phyloP scores from a whole-genome alignment of 192 early-diverging fungal species.

The Entophlyctis luteolus region DNA sequence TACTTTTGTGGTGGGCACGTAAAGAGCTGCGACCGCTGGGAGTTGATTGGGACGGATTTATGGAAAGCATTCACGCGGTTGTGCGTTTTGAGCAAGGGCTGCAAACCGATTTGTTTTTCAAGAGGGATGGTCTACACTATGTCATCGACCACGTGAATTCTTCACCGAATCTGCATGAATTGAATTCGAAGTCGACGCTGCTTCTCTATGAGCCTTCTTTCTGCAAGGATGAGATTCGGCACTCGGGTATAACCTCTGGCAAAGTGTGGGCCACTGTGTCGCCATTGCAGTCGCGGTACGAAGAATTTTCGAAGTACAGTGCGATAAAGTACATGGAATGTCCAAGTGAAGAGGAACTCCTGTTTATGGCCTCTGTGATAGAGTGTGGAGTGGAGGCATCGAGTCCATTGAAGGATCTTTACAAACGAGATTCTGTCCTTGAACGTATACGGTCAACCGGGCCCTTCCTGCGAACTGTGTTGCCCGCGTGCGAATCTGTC shows the following conservation, averaged over 20 bases:
- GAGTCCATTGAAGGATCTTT: not conserved
- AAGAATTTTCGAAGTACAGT: not conserved
- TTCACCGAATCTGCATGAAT: not conserved
- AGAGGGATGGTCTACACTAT: not conserved
- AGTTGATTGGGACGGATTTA: not conserved
- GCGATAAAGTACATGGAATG: conserved; percentile 3
- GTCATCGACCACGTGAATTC: not conserved
- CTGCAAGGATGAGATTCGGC: not conserved
- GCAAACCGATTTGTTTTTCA: not conserved
- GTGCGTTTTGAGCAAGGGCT: not conserved
- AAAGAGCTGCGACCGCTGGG: not conserved
- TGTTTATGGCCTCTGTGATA: not conserved
- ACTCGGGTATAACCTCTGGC: not conserved
- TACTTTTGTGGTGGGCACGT: not conserved
- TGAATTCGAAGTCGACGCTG: not conserved
- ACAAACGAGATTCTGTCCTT: not conserved
- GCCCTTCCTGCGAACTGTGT: not conserved
- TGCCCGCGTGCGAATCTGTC: not conserved
- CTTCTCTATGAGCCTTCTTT: not conserved
- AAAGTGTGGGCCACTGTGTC: not conserved
- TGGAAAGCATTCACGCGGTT: not conserved
- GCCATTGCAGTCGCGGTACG: not conserved
- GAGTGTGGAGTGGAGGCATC: not conserved
- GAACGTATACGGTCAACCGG: not conserved
- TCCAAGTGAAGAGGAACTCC: not conserved